Evolutionary conservation across 495 filamentous ascomycete species (phyloP), one percentile per base, ranked within the genome.

Genomic region (Aspergillus biplanus): DNA sequence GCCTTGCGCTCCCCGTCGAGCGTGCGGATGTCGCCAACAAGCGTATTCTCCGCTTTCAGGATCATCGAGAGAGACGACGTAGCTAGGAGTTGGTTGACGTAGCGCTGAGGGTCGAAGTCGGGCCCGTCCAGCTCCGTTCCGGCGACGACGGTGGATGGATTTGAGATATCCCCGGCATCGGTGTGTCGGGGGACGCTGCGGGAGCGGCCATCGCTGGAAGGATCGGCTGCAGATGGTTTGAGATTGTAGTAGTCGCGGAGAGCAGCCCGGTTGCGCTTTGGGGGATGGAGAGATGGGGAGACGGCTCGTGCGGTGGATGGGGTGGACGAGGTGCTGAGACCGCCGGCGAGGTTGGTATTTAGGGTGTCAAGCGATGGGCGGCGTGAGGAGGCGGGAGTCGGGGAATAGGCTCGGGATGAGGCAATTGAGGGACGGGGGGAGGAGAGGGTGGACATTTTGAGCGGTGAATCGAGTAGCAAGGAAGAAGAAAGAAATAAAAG

Each of bases 1-100:
- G 95, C 93, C 75, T 99, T 99, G 69, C 92, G 87, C 80, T 99
- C 95, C 21, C 94, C 93, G 70, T 98, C 95, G 16, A 98, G 82
- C 2, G 90, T 91, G 27, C 92, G 82, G 39, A 97, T 95, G 73
- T 98, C 95, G 66, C 80, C 75, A 9, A 82, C 77, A 12, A 82
- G 68, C 16, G 78, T 80, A 15, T 86, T 85, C 64, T 87, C 83
- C 13, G 80, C 83, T 37, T 84, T 84, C 1, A 96, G 76, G 0
- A 93, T 80, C 16, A 83, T 80, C 48, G 85, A 76, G 0, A 94
- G 80, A 59, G 90, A 94, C 0, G 82, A 80, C 1, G 76, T 75
- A 32, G 74, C 75, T 2, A 82, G 69, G 1, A 82, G 71, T n/a
- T 80, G 75, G 39, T 80, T 72, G 21, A 82, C 76, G 52, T 82